Base-by-base conservation (phyloP, 768 basidiomycete genomes). In the Boletus speciosus region DNA sequence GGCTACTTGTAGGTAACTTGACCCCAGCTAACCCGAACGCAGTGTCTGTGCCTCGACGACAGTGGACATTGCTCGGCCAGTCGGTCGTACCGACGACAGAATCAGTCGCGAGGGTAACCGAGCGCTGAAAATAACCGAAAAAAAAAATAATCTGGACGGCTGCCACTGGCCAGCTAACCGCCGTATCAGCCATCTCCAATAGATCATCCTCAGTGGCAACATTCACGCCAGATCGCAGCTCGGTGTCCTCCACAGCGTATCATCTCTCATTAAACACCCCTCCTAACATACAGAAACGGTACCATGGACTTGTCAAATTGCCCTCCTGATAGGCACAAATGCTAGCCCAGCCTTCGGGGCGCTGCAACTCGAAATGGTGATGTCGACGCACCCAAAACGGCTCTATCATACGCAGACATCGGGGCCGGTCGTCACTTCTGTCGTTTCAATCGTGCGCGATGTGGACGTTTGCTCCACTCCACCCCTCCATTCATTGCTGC, bases 381-480 rank as follows among this genome's bases (percentile, higher is more conserved):
- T 56, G 55, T 56, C 55, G 55, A 55, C 39, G n/a, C 25, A n/a
- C 35, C 46, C 32, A 19, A 34, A 47, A 12, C 16, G 23, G 44
- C 7, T n/a, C 44, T 25, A n/a, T 48, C 46, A 4, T n/a, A 7
- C 6, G 23, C 32, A 48, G 49, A 50, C 43, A 50, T 27, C 27
- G 49, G 43, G 49, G 9, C 42, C 41, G 47, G 19, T 32, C 46
- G 21, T 23, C 23, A 23, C 34, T 23, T 11, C 4, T 6, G 41
- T 51, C 49, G 43, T 42, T 34, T 35, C 23, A 40, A 25, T 29
- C 40, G 29, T 31, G 53, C 15, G 38, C 54, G 16, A 11, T 36
- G 34, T n/a, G 37, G 51, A 12, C 41, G 53, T 57, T 49, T 23
- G 35, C 51, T 59, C 52, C 47, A 57, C 48, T 48, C 44, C 54